Base-by-base conservation (phyloP, 495 filamentous ascomycete species). In the Aspergillus ostianus region DNA sequence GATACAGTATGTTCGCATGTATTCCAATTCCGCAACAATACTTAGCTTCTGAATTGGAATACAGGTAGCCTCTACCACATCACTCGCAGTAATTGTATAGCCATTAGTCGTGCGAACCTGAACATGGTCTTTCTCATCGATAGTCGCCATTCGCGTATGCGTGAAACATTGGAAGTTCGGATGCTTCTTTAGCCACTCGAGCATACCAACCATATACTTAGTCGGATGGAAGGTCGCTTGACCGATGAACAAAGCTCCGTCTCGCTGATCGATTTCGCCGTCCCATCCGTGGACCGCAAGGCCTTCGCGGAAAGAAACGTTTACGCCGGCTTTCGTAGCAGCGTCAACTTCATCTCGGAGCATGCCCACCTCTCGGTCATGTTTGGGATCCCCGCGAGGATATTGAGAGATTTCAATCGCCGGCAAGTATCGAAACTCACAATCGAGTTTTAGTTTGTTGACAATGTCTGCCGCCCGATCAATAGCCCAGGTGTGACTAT, bases 161-260 rank as follows among this genome's bases (percentile, higher is more conserved):
- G 82, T 78, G 63, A 73, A 86, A 62, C 82, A 84, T 23, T 73
- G 58, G 67, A 86, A 85, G 53, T 75, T 77, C 12, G 77, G 72
- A 58, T 84, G 80, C 18, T 75, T 49, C 36, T 72, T 68, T 29
- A 86, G 71, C 71, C 76, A 82, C 23, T 73, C 67, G 2, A 86
- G 70, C 0, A 85, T 64, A 15, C 79, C 82, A 26, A 77, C 65
- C 0, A 84, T 62, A 56, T 86, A 85, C 57, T 76, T 76, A 0
- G 84, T 85, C 1, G 84, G 82, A 59, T 85, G 83, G 66, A 84
- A 85, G 3, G 82, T 79, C 0, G 81, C 83, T 65, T 86, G 82
- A n/a, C 72, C 70, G 6, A 56, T 48, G 52, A 72, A 82, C 3
- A 83, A 66, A 5, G 77, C 66, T 17, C 75, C 77, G 52, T 76